Conservation (phyloP, 768 basidiomycete genomes). For the Cytidiella melzeri region DNA sequence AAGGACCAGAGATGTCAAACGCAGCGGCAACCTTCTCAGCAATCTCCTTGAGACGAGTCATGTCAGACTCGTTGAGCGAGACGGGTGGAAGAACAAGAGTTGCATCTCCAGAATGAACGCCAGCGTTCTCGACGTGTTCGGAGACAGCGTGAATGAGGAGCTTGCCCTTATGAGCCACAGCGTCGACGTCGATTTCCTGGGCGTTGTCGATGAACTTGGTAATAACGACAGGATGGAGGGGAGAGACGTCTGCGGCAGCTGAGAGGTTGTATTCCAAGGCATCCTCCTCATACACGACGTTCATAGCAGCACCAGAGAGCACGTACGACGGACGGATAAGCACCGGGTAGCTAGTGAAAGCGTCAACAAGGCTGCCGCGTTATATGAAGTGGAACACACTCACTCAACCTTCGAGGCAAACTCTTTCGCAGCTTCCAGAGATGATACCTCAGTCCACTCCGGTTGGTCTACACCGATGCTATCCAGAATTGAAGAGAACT, state of each 20-base stretch:
- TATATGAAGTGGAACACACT: constrained; percentile 20
- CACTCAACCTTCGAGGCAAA: constrained; percentile 83
- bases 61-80: constrained; percentile 67
- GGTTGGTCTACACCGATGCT: constrained; percentile 95
- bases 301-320: constrained; percentile 98
- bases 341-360: constrained; percentile 72
- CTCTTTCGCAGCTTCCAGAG: constrained; percentile 81
- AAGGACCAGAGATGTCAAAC: constrained; percentile 96
- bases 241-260: constrained; percentile 94
- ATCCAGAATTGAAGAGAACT: constrained; percentile 96
- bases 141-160: constrained; percentile 94
- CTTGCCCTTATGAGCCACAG: constrained; percentile 88
- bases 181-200: constrained; percentile 97
- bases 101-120: constrained; percentile 98
- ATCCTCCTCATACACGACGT: constrained; percentile 91
- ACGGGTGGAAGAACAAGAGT: constrained; percentile 95
- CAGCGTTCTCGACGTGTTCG: constrained; percentile 98
- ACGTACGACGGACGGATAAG: constrained; percentile 98
- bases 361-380: background rate
- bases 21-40: constrained; percentile 92
- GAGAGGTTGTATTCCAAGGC: constrained; percentile 89
- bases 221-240: constrained; percentile 95
- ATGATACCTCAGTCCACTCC: constrained; percentile 89
- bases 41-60: constrained; percentile 86
- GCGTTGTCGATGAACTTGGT: constrained; percentile 98